Percentiles rank a stretch among this genome's conserved stretches.
phyloP scores from a whole-genome alignment of 2,329 filamentous ascomycete species.

The Colletotrichum plurivorum region DNA sequence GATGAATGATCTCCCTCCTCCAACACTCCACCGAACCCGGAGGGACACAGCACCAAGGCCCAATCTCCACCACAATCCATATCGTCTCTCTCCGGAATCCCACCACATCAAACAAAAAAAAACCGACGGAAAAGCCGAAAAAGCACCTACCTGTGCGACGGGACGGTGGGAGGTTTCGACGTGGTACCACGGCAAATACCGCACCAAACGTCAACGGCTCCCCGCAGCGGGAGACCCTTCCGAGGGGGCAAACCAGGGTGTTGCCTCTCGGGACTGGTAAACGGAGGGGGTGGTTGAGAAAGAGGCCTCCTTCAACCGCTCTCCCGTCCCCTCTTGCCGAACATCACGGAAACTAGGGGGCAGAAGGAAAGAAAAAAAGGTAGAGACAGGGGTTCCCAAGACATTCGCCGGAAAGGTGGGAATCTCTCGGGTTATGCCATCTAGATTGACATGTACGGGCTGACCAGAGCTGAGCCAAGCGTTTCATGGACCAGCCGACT shows the following conservation, averaged over 20 bases:
- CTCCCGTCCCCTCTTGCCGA: not conserved
- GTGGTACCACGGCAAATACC: no score
- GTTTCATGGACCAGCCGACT: conserved; percentile 12
- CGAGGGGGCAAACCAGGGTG: no score
- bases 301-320: not conserved
- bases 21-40: no score
- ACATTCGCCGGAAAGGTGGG: not conserved
- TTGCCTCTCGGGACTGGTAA: no score
- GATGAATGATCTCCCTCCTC: not conserved
- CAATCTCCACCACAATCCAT: not conserved
- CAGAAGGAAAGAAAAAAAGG: not conserved
- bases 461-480: conserved; percentile 15
- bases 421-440: not conserved
- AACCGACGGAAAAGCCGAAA: no score
- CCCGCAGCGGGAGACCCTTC: not conserved
- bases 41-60: not conserved
- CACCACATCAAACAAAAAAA: not conserved
- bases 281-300: no score
- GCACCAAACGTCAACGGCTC: not conserved
- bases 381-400: not conserved
- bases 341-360: no score
- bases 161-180: no score
- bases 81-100: not conserved
- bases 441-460: not conserved
- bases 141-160: no score